phyloP scores from a whole-genome alignment of 2,329 filamentous ascomycete species.

The Fusarium sp. region DNA sequence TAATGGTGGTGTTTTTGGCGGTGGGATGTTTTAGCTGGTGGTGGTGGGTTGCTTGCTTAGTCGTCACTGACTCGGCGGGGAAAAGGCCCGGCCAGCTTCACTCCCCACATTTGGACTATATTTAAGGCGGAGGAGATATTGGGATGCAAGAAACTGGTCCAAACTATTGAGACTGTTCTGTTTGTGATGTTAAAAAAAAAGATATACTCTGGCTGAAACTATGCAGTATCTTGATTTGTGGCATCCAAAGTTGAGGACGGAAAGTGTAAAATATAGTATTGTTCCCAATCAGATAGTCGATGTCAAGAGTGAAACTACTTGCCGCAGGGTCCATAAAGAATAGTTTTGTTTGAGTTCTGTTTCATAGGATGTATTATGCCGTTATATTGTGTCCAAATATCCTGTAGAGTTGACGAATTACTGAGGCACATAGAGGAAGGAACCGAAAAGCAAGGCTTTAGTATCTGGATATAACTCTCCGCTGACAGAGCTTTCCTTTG shows the following conservation, averaged over 20 bases:
- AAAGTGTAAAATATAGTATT: background rate
- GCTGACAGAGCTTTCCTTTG: background rate
- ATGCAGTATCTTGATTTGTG: background rate
- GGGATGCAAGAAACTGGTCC: background rate
- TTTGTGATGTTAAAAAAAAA: background rate
- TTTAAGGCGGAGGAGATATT: conserved; percentile 2
- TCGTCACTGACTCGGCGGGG: conserved; percentile 36
- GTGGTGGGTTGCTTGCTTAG: conserved; percentile 31
- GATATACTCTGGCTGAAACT: too few relatives aligned
- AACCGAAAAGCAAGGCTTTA: background rate
- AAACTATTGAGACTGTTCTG: background rate
- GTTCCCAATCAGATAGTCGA: too few relatives aligned
- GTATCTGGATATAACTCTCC: background rate
- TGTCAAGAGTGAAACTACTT: too few relatives aligned
- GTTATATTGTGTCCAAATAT: too few relatives aligned
- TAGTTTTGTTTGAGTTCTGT: too few relatives aligned
- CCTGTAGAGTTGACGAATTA: too few relatives aligned
- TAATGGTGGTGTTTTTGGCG: conserved; percentile 33
- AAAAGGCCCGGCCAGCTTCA: conserved; percentile 41
- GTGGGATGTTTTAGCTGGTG: conserved; percentile 38
- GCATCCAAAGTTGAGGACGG: background rate
- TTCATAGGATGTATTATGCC: too few relatives aligned
- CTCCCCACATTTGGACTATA: conserved; percentile 24
- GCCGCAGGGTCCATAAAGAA: too few relatives aligned
- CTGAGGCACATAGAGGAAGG: too few relatives aligned